Conservation (phyloP, 495 filamentous ascomycete genomes). For the Trichodelitschia bisporula region DNA sequence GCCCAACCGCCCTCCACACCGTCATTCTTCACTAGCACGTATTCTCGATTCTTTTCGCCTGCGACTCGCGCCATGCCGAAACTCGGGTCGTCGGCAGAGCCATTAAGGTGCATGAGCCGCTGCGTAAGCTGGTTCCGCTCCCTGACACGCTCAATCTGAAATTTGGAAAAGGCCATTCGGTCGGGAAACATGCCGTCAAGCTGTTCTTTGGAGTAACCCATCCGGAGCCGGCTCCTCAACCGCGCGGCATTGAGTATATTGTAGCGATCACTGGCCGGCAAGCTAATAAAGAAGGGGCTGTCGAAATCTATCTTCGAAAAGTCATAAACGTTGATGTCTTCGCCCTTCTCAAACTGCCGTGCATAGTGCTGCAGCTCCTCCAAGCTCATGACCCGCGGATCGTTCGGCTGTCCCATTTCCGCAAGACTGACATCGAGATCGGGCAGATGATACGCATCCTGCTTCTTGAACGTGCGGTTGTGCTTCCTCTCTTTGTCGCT, state of each 20-base stretch:
- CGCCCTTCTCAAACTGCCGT: conserved; percentile 68
- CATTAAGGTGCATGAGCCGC: conserved; percentile 79
- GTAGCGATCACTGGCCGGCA: conserved; percentile 79
- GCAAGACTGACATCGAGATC: conserved; percentile 51
- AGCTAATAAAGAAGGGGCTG: conserved; percentile 69
- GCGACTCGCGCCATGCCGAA: conserved; percentile 47
- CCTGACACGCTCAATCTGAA: conserved; percentile 82
- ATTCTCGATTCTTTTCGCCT: conserved; percentile 75
- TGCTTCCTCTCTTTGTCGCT: conserved; percentile 46
- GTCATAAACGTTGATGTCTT: conserved; percentile 95
- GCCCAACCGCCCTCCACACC: conserved; percentile 95
- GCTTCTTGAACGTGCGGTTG: conserved; percentile 62
- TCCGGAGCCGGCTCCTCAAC: conserved; percentile 60
- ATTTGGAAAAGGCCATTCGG: conserved; percentile 88
- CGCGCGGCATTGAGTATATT: conserved; percentile 90
- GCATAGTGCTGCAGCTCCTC: conserved; percentile 89
- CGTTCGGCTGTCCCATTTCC: conserved; percentile 70
- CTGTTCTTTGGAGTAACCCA: conserved; percentile 94
- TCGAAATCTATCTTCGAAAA: conserved; percentile 98
- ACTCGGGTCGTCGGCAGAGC: conserved; percentile 53
- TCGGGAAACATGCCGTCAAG: conserved; percentile 90
- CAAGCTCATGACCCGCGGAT: conserved; percentile 81
- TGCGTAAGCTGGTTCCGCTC: conserved; percentile 93
- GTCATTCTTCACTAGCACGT: conserved; percentile 86
- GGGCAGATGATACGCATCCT: conserved; percentile 83